Base-by-base conservation (phyloP, 2,329 filamentous ascomycete species). In the Cladosporium sp. region DNA sequence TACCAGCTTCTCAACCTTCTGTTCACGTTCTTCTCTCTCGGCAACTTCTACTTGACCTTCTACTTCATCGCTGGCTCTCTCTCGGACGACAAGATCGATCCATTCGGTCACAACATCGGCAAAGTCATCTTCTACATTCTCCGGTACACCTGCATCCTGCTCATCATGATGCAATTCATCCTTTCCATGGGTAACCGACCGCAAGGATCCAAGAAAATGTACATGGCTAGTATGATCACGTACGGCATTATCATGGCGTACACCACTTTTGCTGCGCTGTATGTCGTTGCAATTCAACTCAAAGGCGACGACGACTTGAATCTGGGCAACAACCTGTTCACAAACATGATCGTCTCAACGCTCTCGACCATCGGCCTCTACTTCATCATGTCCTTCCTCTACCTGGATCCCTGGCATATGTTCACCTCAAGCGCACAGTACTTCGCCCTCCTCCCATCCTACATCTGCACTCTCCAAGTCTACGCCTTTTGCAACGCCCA, bases 401-500 rank as follows among this genome's bases (percentile, higher is more conserved):
- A 98, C 71, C 81, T 98, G 40, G 94, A 98, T 60, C 93, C 93
- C 0, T 98, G 93, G 93, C 93, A 98, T 75, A 93, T 98, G 87
- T 86, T 98, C 72, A 98, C 93, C 11, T 92, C 85, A 0, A 84
- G 88, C 0, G 81, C 78, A 0, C 91, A 96, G 67, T 98, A 98
- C 75, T 96, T 98, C 67, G 79, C 91, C 40, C 82, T 98, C 20
- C 77, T 98, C 30, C 93, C 93, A 0, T 85, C 79, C 33, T 98
- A 97, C 74, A 95, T 98, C 70, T 97, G 93, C 74, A 97, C 89
- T 0, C 78, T 98, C 2, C 93, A 98, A 69, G 90, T 97, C 16
- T 98, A 98, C 71, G 93, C 93, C 38, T 98, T 98, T 71, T 97
- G 93, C 76, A 98, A 98, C 73, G 95, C 92, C 0, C 93, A 98